Evolutionary conservation across 2,329 filamentous ascomycete genomes (phyloP), one percentile per base, ranked within the genome.

Genomic region (Claviceps pazoutovae): DNA sequence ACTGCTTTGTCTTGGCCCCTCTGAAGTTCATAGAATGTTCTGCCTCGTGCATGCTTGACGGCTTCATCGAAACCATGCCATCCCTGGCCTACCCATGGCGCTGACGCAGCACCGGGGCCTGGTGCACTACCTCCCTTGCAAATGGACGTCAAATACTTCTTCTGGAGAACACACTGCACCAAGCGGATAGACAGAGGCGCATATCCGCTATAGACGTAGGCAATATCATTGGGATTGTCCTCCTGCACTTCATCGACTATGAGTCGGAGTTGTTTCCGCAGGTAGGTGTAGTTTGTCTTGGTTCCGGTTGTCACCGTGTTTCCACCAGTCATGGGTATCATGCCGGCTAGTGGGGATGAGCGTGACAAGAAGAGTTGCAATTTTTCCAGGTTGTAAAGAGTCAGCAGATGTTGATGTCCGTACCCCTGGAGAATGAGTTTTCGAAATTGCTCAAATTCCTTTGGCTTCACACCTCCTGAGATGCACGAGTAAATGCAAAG

Each of bases 131-230:
- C 77, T 34, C 85, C 84, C 58, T 80, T 82, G 50, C 80, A 82
- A 11, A 90, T 76, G 4, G 79, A 81, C 52, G 83, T 72, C 34
- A 98, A 72, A 58, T 90, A 86, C 52, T 88, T 81, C 66, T 98
- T 98, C 66, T 97, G 90, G 47, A 98, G 70, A 48, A 97, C 79
- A 63, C 88, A 93, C 67, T 98, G 94, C 5, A 98, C 84, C 4
- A 98, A 78, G 16, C 93, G 83, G 51, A 97, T 80, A 45, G 88
- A 95, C 13, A 98, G 76, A 0, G 93, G 94, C 4, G 94, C 93
- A 64, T 97, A 98, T 50, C 93, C 94, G 57, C 88, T 95, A 69
- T 97, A 98, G 11, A 96, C 90, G 62, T 98, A 98, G n/a, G 90
- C 86, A 55, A 97, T 84, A 60, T 98, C 93, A 61, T 93, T 87